Conservation (phyloP, 2,329 filamentous ascomycete genomes). For the Sordariomycetes sp. region DNA sequence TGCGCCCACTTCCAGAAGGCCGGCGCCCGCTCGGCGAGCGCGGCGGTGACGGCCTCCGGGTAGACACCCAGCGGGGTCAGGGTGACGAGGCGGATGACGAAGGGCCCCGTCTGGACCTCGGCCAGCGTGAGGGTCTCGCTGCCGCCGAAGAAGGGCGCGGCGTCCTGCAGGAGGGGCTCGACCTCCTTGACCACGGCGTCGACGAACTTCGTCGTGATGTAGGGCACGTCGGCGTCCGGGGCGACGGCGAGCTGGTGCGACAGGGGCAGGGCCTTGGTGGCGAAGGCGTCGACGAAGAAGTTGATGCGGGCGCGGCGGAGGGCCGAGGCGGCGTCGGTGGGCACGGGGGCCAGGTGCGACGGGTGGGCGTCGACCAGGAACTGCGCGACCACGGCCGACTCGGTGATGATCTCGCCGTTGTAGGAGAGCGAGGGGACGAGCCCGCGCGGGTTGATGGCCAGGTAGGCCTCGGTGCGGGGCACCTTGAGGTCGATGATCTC, state of each 20-base stretch:
- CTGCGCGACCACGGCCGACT: slow-evolving; percentile 62
- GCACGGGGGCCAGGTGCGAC: slow-evolving; percentile 51
- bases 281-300: slow-evolving; percentile 65
- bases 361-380: slow-evolving; percentile 63
- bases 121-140: slow-evolving; percentile 57
- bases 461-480: slow-evolving; percentile 63
- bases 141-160: slow-evolving; percentile 53
- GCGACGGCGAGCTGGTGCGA: slow-evolving; percentile 35
- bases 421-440: slow-evolving; percentile 63
- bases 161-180: slow-evolving; percentile 54
- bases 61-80: slow-evolving; percentile 43
- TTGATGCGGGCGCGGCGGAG: slow-evolving; percentile 53
- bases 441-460: slow-evolving; percentile 68
- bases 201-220: slow-evolving; percentile 40
- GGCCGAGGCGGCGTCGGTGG: slow-evolving; percentile 39
- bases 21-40: slow-evolving; percentile 44
- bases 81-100: slow-evolving; percentile 49
- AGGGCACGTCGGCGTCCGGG: slow-evolving; percentile 36
- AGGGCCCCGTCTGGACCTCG: slow-evolving; percentile 59
- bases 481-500: slow-evolving; percentile 60
- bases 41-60: slow-evolving; percentile 32
- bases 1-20: slow-evolving; percentile 59
- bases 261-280: slow-evolving; percentile 44
- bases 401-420: slow-evolving; percentile 57
- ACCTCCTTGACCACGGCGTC: slow-evolving; percentile 55